Evolutionary conservation across 352 stramenopile species (phyloP).

Genomic region (Thalassiosira ordinaria): DNA sequence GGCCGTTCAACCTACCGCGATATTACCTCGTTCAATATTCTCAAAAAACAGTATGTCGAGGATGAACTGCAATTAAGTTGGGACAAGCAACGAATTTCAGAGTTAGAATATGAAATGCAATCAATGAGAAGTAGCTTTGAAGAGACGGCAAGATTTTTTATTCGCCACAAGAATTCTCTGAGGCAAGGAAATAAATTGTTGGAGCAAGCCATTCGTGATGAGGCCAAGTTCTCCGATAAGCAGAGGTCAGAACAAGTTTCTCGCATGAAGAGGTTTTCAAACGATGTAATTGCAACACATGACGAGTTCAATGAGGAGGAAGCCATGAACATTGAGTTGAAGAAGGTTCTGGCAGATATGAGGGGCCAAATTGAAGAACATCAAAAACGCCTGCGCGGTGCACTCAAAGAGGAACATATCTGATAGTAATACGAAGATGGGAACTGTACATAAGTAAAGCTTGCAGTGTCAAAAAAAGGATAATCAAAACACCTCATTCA

Average conservation of each 20-base stretch:
- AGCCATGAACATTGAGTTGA: neutral
- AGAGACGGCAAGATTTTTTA: neutral
- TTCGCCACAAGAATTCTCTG: neutral
- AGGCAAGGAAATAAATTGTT: neutral
- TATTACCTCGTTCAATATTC: slow-evolving; percentile 2
- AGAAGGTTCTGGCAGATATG: slow-evolving; percentile 15
- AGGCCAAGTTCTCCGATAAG: neutral
- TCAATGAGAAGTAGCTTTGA: neutral
- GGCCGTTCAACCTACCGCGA: slow-evolving; percentile 2
- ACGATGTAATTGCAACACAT: neutral
- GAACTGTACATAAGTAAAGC: too few species aligned
- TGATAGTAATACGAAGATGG: too few species aligned
- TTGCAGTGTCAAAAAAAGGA: too few species aligned
- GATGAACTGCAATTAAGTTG: slow-evolving; percentile 18
- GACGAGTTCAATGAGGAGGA: slow-evolving; percentile 3
- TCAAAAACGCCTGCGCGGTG: neutral
- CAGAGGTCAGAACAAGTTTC: slow-evolving; percentile 1
- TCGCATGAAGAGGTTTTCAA: neutral
- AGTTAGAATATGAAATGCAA: slow-evolving; percentile 1
- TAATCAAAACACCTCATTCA: too few species aligned
- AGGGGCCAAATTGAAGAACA: neutral
- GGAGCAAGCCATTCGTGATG: neutral
- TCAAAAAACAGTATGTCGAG: slow-evolving; percentile 14
- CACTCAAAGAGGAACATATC: too few species aligned
- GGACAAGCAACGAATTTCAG: slow-evolving; percentile 22